These are phyloP conservation scores for Suillus discolor DNA, from an alignment of 768 basidiomycete species.

Conservation along the genomic window DNA sequence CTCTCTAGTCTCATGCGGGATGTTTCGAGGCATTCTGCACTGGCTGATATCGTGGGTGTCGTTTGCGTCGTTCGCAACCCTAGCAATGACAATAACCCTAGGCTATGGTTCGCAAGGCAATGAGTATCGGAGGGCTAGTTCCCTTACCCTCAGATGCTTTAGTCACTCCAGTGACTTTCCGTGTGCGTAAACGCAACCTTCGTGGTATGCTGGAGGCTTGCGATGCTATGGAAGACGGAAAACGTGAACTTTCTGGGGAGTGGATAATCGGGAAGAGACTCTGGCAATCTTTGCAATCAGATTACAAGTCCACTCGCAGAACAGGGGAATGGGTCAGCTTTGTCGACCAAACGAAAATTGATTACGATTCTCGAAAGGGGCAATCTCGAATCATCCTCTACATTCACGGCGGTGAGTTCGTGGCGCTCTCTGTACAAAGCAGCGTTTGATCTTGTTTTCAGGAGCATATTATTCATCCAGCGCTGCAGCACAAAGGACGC, in stretches of 20 bases:
- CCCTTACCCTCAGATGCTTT: conserved; percentile 92
- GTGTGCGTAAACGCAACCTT: conserved; percentile 69
- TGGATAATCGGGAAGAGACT: conserved; percentile 95
- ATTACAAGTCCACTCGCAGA: conserved; percentile 62
- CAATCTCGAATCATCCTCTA: conserved; percentile 88
- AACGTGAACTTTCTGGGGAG: conserved; percentile 85
- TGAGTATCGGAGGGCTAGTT: conserved; percentile 78
- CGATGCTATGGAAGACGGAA: conserved; percentile 76
- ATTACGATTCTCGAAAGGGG: conserved; percentile 35
- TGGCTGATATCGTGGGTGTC: conserved; percentile 76
- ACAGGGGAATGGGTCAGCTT: conserved; percentile 23
- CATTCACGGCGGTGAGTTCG: conserved; percentile 80
- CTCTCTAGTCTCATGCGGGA: conserved; percentile 86
- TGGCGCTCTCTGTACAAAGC: neutral
- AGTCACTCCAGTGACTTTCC: conserved; percentile 93
- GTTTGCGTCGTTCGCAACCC: neutral
- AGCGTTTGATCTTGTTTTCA: conserved; percentile 28
- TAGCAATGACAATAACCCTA: conserved; percentile 22
- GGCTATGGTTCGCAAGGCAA: conserved; percentile 58
- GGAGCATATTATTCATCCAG: conserved; percentile 94
- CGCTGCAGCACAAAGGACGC: conserved; percentile 84
- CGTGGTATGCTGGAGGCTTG: conserved; percentile 78
- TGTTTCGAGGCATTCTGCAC: conserved; percentile 74
- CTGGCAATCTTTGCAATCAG: conserved; percentile 84
- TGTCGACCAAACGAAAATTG: conserved; percentile 21